A percentile compares a stretch with the other conserved stretches of the same genome.
Evolutionary conservation across 1,284 basidiomycete genomes (phyloP).

Genomic region (Erythrobasidium hasegawianum): DNA sequence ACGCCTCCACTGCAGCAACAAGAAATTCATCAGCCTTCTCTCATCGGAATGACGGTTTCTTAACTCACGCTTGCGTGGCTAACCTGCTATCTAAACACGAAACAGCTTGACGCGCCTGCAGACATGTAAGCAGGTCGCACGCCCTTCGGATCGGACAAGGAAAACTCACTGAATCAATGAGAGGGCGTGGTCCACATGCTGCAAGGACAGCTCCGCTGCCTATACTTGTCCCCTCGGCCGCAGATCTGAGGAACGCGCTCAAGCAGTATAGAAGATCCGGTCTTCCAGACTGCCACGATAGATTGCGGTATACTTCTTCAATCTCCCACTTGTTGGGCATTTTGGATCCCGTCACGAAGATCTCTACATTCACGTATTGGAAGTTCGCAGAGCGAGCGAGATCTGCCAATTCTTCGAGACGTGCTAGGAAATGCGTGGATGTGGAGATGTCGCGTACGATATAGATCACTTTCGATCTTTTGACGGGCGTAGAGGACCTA

Average conservation of each 20-base stretch:
- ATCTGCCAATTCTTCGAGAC: neutral
- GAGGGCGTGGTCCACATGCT: constrained; percentile 10
- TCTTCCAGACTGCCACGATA: neutral
- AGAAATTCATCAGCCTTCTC: neutral
- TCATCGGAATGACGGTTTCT: neutral
- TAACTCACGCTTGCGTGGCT: constrained; percentile 25
- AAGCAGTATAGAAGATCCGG: constrained; percentile 2
- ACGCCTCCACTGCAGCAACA: constrained; percentile 13
- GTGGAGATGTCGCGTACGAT: constrained; percentile 1
- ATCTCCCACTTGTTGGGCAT: neutral
- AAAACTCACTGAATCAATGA: constrained; percentile 15
- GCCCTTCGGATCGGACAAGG: too few relatives aligned
- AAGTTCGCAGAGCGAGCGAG: neutral
- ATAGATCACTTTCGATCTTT: constrained; percentile 27
- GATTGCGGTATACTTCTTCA: neutral
- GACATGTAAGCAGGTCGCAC: too few relatives aligned
- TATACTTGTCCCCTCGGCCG: neutral
- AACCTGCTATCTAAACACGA: constrained; percentile 1
- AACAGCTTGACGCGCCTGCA: constrained; percentile 23
- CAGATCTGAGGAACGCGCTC: neutral
- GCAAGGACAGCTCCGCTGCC: constrained; percentile 31
- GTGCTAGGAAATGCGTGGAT: neutral
- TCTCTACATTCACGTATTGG: constrained; percentile 12
- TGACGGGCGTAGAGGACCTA: neutral
- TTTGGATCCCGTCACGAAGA: constrained; percentile 18